A percentile compares a stretch with the other conserved stretches of the same genome.
phyloP scores from a whole-genome alignment of 2,329 filamentous ascomycete genomes.

The Didymella arachidicola region DNA sequence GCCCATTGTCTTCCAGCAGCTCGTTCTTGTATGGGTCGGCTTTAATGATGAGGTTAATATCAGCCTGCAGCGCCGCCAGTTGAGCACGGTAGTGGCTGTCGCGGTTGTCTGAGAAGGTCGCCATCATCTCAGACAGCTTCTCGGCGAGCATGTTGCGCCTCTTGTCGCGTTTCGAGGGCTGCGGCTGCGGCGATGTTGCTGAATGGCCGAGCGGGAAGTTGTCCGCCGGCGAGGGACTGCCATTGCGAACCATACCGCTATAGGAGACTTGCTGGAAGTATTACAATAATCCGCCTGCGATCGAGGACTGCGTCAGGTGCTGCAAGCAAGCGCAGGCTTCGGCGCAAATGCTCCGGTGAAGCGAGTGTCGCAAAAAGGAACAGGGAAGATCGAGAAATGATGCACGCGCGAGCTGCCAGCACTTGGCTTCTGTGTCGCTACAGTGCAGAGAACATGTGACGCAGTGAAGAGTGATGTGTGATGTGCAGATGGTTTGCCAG shows the following conservation, averaged over 20 bases:
- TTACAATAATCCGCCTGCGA: neutral
- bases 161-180: conserved; percentile 86
- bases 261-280: neutral
- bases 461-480: conserved; percentile 6
- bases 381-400: neutral
- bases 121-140: conserved; percentile 76
- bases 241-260: conserved; percentile 49
- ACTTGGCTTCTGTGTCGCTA: conserved; percentile 18
- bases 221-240: conserved; percentile 49
- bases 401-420: conserved; percentile 10
- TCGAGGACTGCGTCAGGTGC: conserved; percentile 7
- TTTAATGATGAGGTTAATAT: conserved; percentile 84
- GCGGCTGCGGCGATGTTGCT: conserved; percentile 55
- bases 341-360: conserved; percentile 8
- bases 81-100: conserved; percentile 88
- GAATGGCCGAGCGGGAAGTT: conserved; percentile 48
- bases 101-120: conserved; percentile 79
- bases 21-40: conserved; percentile 80
- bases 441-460: conserved; percentile 9
- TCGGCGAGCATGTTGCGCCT: conserved; percentile 84
- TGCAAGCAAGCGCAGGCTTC: conserved; percentile 14
- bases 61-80: conserved; percentile 88
- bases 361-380: neutral
- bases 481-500: conserved; percentile 6
- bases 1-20: conserved; percentile 70